phyloP scores from a whole-genome alignment of 2,329 filamentous ascomycete species.

The Aureobasidium uvarum region DNA sequence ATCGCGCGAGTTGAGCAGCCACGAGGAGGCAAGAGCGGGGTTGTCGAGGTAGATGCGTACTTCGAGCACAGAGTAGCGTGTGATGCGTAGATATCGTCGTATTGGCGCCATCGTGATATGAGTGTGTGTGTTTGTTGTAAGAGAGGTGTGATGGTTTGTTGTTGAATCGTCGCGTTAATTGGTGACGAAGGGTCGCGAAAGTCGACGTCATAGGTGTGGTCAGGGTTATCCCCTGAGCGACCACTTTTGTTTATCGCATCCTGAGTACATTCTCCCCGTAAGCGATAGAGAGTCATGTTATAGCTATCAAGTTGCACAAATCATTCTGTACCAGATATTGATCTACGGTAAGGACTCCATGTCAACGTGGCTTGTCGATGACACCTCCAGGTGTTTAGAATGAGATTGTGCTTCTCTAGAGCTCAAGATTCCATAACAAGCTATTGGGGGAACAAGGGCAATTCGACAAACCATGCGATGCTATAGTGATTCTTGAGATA shows the following conservation, averaged over 20 bases:
- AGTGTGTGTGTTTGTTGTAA: neutral
- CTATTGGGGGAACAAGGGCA: too few relatives aligned
- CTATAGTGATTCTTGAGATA: neutral
- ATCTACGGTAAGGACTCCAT: too few relatives aligned
- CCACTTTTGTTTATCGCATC: neutral
- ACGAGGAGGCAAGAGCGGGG: conserved; percentile 75
- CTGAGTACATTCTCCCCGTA: neutral
- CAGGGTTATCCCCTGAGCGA: neutral
- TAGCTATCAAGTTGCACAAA: neutral
- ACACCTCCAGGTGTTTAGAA: too few relatives aligned
- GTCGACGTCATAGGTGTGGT: neutral
- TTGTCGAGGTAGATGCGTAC: conserved; percentile 95
- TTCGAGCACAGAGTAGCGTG: conserved; percentile 92
- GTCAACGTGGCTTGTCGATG: too few relatives aligned
- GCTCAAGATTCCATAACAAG: too few relatives aligned
- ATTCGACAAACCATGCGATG: neutral
- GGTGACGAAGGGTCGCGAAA: neutral
- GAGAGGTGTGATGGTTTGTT: neutral
- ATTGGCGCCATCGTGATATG: conserved; percentile 70
- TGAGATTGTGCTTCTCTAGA: too few relatives aligned
- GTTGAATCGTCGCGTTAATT: neutral
- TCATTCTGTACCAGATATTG: too few relatives aligned
- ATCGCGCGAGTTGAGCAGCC: conserved; percentile 75
- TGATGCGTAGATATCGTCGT: conserved; percentile 85
- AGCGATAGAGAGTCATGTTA: neutral